Conservation (phyloP, 208 protist genomes). For the Wallacemonas sp. region DNA sequence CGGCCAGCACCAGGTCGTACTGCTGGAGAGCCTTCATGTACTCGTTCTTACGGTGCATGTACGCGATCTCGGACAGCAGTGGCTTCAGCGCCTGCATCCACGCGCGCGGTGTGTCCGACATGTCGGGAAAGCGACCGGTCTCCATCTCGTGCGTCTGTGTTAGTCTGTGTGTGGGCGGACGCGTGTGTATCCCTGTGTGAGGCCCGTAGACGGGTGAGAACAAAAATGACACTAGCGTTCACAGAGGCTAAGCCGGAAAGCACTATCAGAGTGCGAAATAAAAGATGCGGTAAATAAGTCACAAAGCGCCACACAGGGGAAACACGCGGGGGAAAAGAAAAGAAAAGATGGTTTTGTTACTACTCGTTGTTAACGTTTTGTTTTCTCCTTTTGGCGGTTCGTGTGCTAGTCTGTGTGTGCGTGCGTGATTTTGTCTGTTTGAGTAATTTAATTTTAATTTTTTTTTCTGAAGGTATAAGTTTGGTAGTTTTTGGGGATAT, state of each 20-base stretch:
- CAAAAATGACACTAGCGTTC: too few relatives aligned
- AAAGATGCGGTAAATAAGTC: too few relatives aligned
- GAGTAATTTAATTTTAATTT: not conserved
- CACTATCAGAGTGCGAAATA: too few relatives aligned
- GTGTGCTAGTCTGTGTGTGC: too few relatives aligned
- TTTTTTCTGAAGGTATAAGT: not conserved
- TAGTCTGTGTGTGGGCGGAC: not conserved
- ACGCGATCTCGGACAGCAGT: conserved; percentile 21
- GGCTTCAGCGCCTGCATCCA: conserved; percentile 22
- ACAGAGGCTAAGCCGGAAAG: too few relatives aligned
- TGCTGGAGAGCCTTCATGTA: conserved; percentile 66
- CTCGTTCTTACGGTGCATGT: conserved; percentile 50
- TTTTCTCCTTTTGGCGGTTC: too few relatives aligned
- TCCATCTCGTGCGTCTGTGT: conserved; percentile 18
- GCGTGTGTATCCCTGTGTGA: not conserved
- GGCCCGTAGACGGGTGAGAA: too few relatives aligned
- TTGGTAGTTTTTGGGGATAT: not conserved
- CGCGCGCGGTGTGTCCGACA: conserved; percentile 26
- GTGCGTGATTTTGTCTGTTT: conserved; percentile 9
- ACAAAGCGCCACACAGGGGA: not conserved
- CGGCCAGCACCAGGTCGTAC: conserved; percentile 72
- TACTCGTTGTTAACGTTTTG: too few relatives aligned
- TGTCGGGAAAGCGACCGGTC: conserved; percentile 22
- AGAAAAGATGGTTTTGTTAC: conserved; percentile 1
- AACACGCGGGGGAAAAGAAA: not conserved